Evolutionary conservation across 495 filamentous ascomycete genomes (phyloP), one percentile per base, ranked within the genome.

Genomic region (Neurospora intermedia): DNA sequence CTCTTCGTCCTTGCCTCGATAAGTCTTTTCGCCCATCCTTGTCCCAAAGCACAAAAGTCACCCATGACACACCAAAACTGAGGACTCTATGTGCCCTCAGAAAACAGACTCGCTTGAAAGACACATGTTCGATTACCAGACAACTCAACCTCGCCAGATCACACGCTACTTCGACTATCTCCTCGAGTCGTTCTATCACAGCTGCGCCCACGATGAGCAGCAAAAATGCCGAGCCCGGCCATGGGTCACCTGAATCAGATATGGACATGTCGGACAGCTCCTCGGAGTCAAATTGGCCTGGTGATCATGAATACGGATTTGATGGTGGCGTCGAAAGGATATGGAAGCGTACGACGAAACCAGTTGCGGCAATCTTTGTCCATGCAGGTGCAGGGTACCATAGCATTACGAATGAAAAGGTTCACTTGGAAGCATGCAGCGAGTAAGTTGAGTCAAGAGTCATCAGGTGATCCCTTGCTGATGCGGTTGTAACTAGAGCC

Each of bases 371-470:
- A n/a, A 92, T 98, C 43, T 98, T 97, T 78, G 89, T 98, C 72
- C 96, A 99, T 84, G 96, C 94, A 27, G 96, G 96, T 15, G 96
- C 96, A 20, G 96, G 96, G n/a, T 98, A 91, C 77, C 96, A 99
- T 80, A 97, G 93, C 76, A 77, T 84, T 18, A 87, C 91, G 70
- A 98, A 98, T 81, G 94, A 98, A 78, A 82, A 84, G 18, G 84
- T 91, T 45, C 96, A 99, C 79, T 87, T 98, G 15, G 83, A 91
- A 76, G 92, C 93, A 27, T 98, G 96, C 80, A 89, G 90, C 74
- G 89, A 93, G 96, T 98, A 85, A 84, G 92, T 87, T 23, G 35
- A 62, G 13, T 31, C 23, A 16, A 62, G 23, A 31, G 23, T 31
- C 54, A 62, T 11, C 54, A 62, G 23, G 16, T 8, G 54, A 6